These are phyloP conservation scores for Irpex sp. DNA, from an alignment of 1,284 basidiomycete genomes.

Conservation along the genomic window DNA sequence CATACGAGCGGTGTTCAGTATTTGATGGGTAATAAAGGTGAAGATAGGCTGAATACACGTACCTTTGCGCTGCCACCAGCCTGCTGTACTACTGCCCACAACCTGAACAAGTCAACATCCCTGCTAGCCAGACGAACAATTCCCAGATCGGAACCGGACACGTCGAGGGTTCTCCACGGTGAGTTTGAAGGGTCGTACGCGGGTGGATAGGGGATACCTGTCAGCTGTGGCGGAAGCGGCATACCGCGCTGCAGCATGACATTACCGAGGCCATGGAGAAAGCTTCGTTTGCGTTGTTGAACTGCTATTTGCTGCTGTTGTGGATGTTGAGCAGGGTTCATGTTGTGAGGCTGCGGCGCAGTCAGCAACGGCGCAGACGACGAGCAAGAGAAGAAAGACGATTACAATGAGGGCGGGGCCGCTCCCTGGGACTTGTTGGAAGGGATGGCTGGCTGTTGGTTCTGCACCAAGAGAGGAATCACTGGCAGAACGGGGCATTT, in stretches of 20 bases:
- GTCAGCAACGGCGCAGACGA: constrained; percentile 9
- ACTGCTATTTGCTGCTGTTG: constrained; percentile 11
- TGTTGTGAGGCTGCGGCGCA: constrained; percentile 17
- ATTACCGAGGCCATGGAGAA: constrained; percentile 54
- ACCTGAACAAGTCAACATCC: constrained; percentile 73
- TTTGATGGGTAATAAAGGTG: constrained; percentile 2
- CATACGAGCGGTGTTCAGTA: background rate
- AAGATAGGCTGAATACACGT: constrained; percentile 20
- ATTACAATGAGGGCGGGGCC: constrained; percentile 8
- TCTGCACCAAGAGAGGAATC: constrained; percentile 21
- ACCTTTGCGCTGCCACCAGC: constrained; percentile 59
- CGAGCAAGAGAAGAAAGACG: constrained; percentile 6
- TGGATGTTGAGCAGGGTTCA: constrained; percentile 13
- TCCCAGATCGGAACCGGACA: constrained; percentile 51
- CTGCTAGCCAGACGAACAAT: constrained; percentile 68
- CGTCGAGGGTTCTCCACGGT: constrained; percentile 61
- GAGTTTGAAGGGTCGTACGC: constrained; percentile 59
- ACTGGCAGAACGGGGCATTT: constrained; percentile 29
- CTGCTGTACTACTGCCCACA: constrained; percentile 58
- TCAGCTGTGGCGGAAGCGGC: constrained; percentile 66
- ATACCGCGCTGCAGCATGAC: constrained; percentile 50
- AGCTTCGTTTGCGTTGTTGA: constrained; percentile 45
- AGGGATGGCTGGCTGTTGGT: constrained; percentile 27
- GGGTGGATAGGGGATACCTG: constrained; percentile 47
- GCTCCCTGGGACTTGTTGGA: constrained; percentile 14